Evolutionary conservation across 805 yeast species (phyloP), one percentile per base, ranked within the genome.

Genomic region (Yarrowia yakushimensis): DNA sequence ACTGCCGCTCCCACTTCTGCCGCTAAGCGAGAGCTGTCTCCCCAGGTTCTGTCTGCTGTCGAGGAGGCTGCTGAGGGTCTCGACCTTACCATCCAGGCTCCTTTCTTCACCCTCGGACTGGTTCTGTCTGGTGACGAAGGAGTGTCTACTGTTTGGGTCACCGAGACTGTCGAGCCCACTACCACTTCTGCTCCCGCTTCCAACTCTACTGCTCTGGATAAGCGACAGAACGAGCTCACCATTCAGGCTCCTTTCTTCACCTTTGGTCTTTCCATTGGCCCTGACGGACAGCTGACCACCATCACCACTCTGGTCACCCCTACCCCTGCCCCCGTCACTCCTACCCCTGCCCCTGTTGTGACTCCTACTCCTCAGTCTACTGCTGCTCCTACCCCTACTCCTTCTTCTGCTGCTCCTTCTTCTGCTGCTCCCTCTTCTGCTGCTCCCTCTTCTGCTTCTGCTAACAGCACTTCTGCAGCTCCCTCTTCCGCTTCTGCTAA

Each of bases 271-370:
- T 48, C 55, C 15, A 31, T 48, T n/a, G 55, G 55, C 31, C 55
- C 55, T 22, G 30, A 48, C 30, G 55, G 55, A 15, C 15, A 31
- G 39, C 39, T 48, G 9, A 22, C 28, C 9, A 48, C 55, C 20
- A 48, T 48, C n/a, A 48, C 55, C 10, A 48, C 55, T 15, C 28
- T 31, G 22, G 55, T 48, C n/a, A 48, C 55, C 22, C 55, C 55
- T 31, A 18, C 55, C 11, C 55, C 55, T 4, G 37, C 6, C 23
- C 15, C 22, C 17, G 9, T 41, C 8, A n/a, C 30, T 10, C 18
- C 20, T n/a, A 25, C 33, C 3, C 13, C 48, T 27, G 33, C 48
- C 27, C 22, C 34, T 20, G 28, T 37, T 4, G 27, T 20, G 4
- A 20, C 54, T 11, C 25, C 54, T 20, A 11, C 34, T 6, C 36